Evolutionary conservation across 2,329 filamentous ascomycete genomes (phyloP).

Genomic region (Chalaropsis ovoidea): DNA sequence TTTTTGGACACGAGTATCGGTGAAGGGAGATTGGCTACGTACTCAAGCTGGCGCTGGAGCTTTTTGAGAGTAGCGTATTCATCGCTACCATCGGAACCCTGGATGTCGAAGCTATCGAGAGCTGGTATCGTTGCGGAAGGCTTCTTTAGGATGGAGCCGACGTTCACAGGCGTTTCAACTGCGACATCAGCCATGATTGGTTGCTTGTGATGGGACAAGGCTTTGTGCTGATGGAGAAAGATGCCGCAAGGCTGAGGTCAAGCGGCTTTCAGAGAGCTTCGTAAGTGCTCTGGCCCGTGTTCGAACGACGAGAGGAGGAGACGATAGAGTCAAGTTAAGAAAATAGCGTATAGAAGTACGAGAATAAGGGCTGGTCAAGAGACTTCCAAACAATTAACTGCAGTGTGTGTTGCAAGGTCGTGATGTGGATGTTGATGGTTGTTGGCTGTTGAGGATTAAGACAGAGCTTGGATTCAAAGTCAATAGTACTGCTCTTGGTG

Average conservation of each 20-base stretch:
- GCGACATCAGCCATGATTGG: constrained; percentile 71
- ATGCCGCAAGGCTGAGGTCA: constrained; percentile 16
- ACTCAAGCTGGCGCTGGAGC: constrained; percentile 92
- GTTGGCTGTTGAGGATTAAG: neutral
- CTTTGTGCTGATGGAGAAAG: neutral
- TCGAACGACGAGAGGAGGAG: neutral
- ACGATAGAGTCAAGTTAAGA: neutral
- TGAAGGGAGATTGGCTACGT: constrained; percentile 32
- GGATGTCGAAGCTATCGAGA: constrained; percentile 80
- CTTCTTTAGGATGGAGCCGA: constrained; percentile 68
- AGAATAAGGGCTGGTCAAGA: neutral
- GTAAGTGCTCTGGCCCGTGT: neutral
- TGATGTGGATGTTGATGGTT: neutral
- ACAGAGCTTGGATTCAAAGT: neutral
- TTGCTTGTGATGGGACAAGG: neutral
- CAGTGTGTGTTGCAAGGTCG: neutral
- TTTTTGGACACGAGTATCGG: neutral
- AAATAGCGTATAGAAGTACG: neutral
- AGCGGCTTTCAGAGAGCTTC: neutral
- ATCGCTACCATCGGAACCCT: constrained; percentile 70
- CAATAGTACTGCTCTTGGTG: neutral
- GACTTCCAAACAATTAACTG: neutral
- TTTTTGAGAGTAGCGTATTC: constrained; percentile 95
- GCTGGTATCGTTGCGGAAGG: constrained; percentile 72
- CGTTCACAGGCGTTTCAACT: constrained; percentile 70